These are phyloP conservation scores for Magnolia officinalis DNA, from an alignment of 164 flowering plant genomes.

Conservation along the genomic window DNA sequence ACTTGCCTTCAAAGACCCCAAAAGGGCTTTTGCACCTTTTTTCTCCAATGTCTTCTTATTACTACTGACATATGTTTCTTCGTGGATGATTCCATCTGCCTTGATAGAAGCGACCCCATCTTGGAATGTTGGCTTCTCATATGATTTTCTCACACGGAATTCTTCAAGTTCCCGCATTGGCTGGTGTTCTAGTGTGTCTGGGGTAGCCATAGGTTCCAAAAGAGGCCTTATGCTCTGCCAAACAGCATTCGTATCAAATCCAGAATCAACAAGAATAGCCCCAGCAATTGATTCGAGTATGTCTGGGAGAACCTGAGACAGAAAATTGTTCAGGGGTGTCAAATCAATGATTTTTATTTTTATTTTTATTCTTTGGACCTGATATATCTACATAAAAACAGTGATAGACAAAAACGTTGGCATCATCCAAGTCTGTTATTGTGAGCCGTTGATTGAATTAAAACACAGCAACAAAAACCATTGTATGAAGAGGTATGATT, in stretches of 20 bases:
- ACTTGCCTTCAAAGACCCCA: constrained; percentile 38
- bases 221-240: constrained; percentile 63
- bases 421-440: no score
- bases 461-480: no score
- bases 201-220: constrained; percentile 64
- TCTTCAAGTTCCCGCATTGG: constrained; percentile 60
- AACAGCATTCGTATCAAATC: constrained; percentile 46
- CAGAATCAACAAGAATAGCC: constrained; percentile 76
- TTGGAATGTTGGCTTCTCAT: constrained; percentile 3
- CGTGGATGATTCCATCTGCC: constrained; percentile 34
- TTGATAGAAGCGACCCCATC: constrained; percentile 35
- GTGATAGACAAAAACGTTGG: no score
- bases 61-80: constrained; percentile 24
- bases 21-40: constrained; percentile 44
- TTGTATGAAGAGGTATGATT: no score
- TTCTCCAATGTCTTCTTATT: constrained; percentile 41
- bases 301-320: constrained; percentile 78
- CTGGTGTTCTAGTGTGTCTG: constrained; percentile 47
- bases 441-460: no score
- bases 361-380: no score
- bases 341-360: no score
- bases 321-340: background rate
- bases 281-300: constrained; percentile 90
- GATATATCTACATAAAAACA: no score
- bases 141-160: constrained; percentile 35